Conservation (phyloP, 2,329 filamentous ascomycete species). For the Dichotomopilus funicola region DNA sequence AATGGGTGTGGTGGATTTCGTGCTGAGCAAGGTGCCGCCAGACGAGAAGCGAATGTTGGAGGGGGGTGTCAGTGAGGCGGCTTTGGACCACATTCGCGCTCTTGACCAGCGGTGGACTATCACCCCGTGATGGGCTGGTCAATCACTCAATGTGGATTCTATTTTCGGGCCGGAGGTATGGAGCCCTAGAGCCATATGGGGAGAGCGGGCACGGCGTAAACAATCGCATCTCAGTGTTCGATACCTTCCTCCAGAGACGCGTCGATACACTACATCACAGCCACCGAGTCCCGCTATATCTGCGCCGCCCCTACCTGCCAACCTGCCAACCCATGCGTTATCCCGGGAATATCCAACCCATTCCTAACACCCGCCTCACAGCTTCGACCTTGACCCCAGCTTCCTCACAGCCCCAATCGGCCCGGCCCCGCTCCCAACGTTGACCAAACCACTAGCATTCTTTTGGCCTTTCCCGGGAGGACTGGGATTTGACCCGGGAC, state of each 20-base stretch:
- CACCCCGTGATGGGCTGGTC: no score
- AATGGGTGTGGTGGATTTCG: slow-evolving; percentile 66
- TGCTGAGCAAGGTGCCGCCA: slow-evolving; percentile 57
- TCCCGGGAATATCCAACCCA: not conserved
- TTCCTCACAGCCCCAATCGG: slow-evolving; percentile 41
- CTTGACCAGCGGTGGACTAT: slow-evolving; percentile 18
- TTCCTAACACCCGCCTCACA: not conserved
- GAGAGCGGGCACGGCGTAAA: no score
- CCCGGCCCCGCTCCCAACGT: slow-evolving; percentile 25
- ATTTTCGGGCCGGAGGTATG: no score
- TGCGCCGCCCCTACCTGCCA: not conserved
- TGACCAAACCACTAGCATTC: not conserved
- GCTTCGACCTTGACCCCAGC: not conserved
- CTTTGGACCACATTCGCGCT: slow-evolving; percentile 14
- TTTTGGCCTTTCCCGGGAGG: not conserved
- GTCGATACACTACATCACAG: no score
- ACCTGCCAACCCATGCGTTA: not conserved
- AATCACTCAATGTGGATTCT: no score
- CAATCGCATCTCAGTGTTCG: no score
- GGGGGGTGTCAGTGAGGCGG: slow-evolving; percentile 9
- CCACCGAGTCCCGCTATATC: no score
- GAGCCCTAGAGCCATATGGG: no score
- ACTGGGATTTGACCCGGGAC: not conserved
- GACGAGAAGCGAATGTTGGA: slow-evolving; percentile 13
- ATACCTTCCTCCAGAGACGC: no score